Base-by-base conservation (phyloP, 352 stramenopile species). In the Nannochloropsis limnetica region DNA sequence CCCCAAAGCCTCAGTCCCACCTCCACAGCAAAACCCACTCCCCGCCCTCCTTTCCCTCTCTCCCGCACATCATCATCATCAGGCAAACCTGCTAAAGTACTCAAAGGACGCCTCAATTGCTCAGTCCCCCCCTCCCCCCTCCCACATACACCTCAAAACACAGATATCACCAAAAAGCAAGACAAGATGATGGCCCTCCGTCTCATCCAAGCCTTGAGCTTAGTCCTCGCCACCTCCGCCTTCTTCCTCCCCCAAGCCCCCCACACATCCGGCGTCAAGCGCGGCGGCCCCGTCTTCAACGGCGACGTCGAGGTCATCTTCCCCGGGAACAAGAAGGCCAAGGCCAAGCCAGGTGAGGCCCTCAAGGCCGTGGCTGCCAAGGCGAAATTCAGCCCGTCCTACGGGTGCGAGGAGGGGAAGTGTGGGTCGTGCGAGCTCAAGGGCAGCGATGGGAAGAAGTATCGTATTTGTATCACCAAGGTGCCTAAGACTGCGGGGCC, bases 391-490 rank as follows among this genome's bases (percentile, higher is more conserved):
- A 85, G 84, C n/a, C 82, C 84, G 27, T 25, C 80, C 3, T 87
- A 87, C 80, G 84, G 84, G 1, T 87, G 84, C 28, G 84, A 87
- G 67, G 84, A 87, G 84, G 84, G 84, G 6, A 87, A 87, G 81
- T 87, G 84, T 69, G 84, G 84, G 8, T 84, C 84, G 22, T 87
- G 84, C 79, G 84, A 87, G 81, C 84, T 86, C 83, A 87, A 86
- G 80, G 83, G 83, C 28, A 85, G 84, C 79, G 81, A 82, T 23
- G 81, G 84, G 68, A 83, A 31, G 79, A 44, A 87, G 81, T 67
- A 86, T 25, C 80, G 84, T 5, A 79, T 87, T 31, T 87, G 84
- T 68, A 87, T 87, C 67, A 83, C 82, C 28, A 87, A 87, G 83
- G 80, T 87, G 6, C 84, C 84, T 20, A 79, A 74, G 25, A 81